Base-by-base conservation (phyloP, 805 yeast genomes). In the Danielia reshetovae region DNA sequence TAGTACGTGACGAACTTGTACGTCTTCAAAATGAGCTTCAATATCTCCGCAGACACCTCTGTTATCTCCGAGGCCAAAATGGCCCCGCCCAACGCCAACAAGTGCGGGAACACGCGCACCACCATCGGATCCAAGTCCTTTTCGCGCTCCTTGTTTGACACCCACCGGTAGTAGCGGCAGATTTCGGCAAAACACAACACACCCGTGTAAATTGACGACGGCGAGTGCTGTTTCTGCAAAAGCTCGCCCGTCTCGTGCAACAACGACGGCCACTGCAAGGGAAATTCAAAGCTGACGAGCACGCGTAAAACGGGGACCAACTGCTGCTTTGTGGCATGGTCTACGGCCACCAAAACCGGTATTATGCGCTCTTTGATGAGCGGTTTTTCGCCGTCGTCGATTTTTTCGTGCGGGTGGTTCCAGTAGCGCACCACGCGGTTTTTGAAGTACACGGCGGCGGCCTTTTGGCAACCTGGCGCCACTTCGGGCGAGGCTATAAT, bases 401-500 rank as follows among this genome's bases (percentile, higher is more conserved):
- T 77, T 16, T 59, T 57, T 11, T 34, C 31, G 11, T 23, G 25
- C 21, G 42, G 36, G 18, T 36, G 34, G 23, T 16, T 14, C 97
- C 97, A 89, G 33, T 74, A 69, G 24, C 75, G 69, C 11, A 69
- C 63, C 15, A 87, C 70, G 37, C 79, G 70, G 57, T 90, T 89
- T 56, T 90, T 90, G 57, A 87, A 76, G 57, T 77, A 86, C 4
- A 90, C 79, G 0, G 93, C 88, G 2, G 94, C 82, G 9, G 94
- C 85, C 31, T 77, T 64, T 46, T 79, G 74, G 32, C 83, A 69
- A 16, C 68, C 74, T 2, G 41, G 39, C 24, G 42, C 42, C 41
- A 45, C 36, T 12, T 71, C 75, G 5, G 60, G 60, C 14, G 76
- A 73, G 12, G 72, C 55, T 13, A 87, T 69, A 33, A 88, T 81